Evolutionary conservation across 805 yeast species (phyloP).

Genomic region (Helenozyma rhizophorensis): DNA sequence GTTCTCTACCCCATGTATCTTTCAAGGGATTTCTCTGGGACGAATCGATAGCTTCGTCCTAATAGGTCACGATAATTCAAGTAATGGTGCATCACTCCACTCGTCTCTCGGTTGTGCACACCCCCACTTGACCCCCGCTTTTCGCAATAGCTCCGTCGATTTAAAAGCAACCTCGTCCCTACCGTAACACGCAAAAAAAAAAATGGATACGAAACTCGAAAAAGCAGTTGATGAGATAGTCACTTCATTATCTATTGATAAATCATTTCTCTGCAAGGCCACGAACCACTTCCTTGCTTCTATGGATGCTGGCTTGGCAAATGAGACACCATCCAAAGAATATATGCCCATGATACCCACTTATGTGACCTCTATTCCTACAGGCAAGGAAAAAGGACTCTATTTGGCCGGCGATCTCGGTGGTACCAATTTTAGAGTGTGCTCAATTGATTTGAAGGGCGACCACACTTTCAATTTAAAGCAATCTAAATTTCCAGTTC

Average conservation of each 20-base stretch:
- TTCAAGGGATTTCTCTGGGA: too few species aligned
- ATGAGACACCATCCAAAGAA: conserved; percentile 38
- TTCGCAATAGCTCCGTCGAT: too few species aligned
- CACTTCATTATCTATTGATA: conserved; percentile 37
- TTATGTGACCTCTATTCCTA: conserved; percentile 78
- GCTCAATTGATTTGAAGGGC: conserved; percentile 76
- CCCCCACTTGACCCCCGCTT: too few species aligned
- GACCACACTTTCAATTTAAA: conserved; percentile 73
- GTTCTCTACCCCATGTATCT: too few species aligned
- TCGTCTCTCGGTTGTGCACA: too few species aligned
- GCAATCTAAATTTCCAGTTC: conserved; percentile 77
- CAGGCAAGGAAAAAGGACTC: conserved; percentile 79
- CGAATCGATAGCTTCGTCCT: too few species aligned
- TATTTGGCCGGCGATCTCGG: conserved; percentile 91
- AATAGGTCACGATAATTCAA: too few species aligned
- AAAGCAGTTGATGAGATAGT: conserved; percentile 33
- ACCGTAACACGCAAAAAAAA: too few species aligned
- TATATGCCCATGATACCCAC: conserved; percentile 87
- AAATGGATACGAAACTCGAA: conserved; percentile 15
- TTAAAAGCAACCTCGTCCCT: too few species aligned
- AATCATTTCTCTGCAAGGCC: conserved; percentile 41
- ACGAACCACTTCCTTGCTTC: conserved; percentile 55
- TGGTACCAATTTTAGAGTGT: conserved; percentile 93
- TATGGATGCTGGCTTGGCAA: conserved; percentile 56
- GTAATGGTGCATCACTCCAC: too few species aligned